Base-by-base conservation (phyloP, 441 rosid genomes). In the Dalechampia spathulata region DNA sequence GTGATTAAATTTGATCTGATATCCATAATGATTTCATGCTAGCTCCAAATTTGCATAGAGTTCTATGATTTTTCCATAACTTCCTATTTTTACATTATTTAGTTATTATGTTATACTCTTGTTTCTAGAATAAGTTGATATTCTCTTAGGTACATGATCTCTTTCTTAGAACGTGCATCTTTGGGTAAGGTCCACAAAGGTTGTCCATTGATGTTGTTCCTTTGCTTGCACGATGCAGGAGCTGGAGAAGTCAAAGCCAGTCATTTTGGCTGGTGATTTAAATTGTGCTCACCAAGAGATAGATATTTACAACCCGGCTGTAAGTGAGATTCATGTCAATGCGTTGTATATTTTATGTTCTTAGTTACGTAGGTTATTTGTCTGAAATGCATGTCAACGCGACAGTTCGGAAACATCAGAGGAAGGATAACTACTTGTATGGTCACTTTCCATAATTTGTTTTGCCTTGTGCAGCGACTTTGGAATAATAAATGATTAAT, bases 281-380 rank as follows among this genome's bases (percentile, higher is more conserved):
- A 92, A 92, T 63, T 92, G 98, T 76, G 95, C 95, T 47, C 95
- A 92, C 75, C 79, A 83, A 75, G 98, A 92, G 81, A 92, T 88
- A 48, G 98, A 92, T 71, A 92, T 92, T 57, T 72, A 51, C 67
- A 65, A 92, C 69, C 96, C 95, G 8, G 87, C 86, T 36, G 98
- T 88, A 75, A 75, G 85, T 66, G 55, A 60, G 62, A 62, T 52
- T 8, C 26, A 46, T 42, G 25, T 58, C 49, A 34, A 15, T 39
- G n/a, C 41, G 14, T 21, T 40, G 6, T 39, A 8, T 39, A 16
- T 16, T 19, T 48, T 20, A 50, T 57, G 30, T 25, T 30, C 3
- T 39, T 38, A 26, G 19, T 62, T 41, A n/a, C 45, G 10, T 16
- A 17, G 45, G 45, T 17, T 17, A 10, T n/a, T 5, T 49, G n/a